A percentile compares a stretch with the other conserved stretches of the same genome.
phyloP scores from a whole-genome alignment of 75 land plant genomes.

The Cupressus sempervirens region DNA sequence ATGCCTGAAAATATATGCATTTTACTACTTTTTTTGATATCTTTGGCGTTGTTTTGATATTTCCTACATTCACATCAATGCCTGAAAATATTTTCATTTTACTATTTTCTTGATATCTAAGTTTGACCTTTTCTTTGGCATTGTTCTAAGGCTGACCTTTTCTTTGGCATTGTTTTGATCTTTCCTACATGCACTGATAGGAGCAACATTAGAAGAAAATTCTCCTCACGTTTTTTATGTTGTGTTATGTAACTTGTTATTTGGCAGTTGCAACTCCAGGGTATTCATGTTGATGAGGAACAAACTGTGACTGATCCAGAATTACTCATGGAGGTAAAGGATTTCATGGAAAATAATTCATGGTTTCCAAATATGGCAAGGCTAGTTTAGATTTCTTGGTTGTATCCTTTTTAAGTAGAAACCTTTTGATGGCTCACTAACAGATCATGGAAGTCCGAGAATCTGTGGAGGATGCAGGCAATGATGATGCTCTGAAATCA shows the following conservation, averaged over 20 bases:
- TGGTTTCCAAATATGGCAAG: background rate
- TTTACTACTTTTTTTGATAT: no score
- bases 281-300: constrained; percentile 78
- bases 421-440: background rate
- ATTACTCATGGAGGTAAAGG: constrained; percentile 68
- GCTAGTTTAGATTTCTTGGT: background rate
- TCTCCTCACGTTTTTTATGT: background rate
- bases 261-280: constrained; percentile 59
- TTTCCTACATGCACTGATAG: background rate
- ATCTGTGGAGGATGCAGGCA: constrained; percentile 61
- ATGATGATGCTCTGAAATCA: constrained; percentile 31
- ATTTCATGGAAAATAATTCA: background rate
- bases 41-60: no score
- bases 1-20: no score
- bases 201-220: background rate
- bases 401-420: background rate
- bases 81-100: no score
- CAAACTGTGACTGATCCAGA: constrained; percentile 65
- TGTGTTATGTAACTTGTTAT: constrained; percentile 2
- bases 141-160: background rate
- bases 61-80: background rate
- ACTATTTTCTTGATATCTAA: no score
- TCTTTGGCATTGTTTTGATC: background rate
- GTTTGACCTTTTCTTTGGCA: no score
- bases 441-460: constrained; percentile 87